phyloP scores from a whole-genome alignment of 106 monocot genomes.

The Gastrodia elata region DNA sequence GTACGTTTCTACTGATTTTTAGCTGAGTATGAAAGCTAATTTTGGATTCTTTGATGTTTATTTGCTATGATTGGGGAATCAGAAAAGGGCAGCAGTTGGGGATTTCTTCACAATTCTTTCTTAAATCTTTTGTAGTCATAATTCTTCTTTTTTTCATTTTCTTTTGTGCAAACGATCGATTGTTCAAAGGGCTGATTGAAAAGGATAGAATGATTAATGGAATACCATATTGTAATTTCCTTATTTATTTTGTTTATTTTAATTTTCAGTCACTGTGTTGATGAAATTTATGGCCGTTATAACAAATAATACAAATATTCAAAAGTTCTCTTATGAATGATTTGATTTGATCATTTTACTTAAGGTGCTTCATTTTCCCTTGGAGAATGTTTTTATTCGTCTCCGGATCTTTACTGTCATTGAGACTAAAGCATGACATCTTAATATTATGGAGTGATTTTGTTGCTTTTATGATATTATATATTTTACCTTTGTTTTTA shows the following conservation, averaged over 20 bases:
- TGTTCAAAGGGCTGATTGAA: background rate
- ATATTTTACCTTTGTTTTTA: background rate
- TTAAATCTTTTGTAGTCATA: background rate
- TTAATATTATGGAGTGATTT: too few species aligned
- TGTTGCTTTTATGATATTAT: background rate
- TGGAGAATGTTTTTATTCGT: background rate
- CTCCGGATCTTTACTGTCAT: background rate
- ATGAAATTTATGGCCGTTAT: background rate
- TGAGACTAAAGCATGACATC: background rate
- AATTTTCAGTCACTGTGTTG: background rate
- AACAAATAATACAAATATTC: background rate
- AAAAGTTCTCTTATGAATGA: background rate
- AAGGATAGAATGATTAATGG: background rate
- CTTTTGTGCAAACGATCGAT: background rate
- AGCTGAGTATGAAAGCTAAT: background rate
- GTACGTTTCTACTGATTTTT: constrained; percentile 2
- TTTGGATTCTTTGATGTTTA: background rate
- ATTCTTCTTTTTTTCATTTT: background rate
- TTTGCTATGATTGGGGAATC: background rate
- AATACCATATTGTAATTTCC: background rate
- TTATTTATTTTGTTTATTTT: background rate
- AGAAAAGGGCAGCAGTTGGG: background rate
- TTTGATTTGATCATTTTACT: background rate
- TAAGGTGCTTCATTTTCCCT: background rate
- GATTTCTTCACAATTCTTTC: background rate